phyloP scores from a whole-genome alignment of 2,329 filamentous ascomycete species.

The Pseudocercospora fijiensis region DNA sequence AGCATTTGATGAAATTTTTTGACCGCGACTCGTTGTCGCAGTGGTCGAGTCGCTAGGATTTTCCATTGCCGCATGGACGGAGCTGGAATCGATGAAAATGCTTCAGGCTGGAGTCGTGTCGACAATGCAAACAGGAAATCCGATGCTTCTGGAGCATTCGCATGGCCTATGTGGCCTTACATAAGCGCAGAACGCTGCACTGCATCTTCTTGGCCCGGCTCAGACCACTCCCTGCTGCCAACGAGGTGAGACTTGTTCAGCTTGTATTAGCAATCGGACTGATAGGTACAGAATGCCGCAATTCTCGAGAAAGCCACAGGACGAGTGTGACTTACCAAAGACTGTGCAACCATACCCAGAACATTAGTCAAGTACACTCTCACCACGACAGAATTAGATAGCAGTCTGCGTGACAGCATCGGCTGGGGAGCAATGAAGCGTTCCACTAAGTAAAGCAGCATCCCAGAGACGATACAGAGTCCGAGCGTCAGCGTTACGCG shows the following conservation, averaged over 20 bases:
- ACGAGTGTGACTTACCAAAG: not conserved
- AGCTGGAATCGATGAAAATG: not conserved
- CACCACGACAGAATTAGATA: not conserved
- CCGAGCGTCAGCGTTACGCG: not conserved
- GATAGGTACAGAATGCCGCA: not conserved
- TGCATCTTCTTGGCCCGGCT: too few relatives aligned
- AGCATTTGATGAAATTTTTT: not conserved
- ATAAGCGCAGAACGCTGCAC: too few relatives aligned
- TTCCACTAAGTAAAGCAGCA: not conserved
- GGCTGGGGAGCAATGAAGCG: constrained; percentile 4
- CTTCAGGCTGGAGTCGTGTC: not conserved
- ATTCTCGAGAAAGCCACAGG: not conserved
- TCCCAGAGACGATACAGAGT: not conserved
- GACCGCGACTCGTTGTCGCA: too few relatives aligned
- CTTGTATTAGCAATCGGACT: not conserved
- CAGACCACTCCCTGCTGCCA: too few relatives aligned
- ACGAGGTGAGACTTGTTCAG: too few relatives aligned
- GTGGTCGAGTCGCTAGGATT: not conserved
- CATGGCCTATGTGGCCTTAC: too few relatives aligned
- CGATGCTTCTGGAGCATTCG: too few relatives aligned
- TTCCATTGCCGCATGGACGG: not conserved
- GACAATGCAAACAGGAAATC: too few relatives aligned
- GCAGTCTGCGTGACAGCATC: constrained; percentile 6
- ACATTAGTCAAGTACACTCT: not conserved
- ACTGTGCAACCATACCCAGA: constrained; percentile 7